Base-by-base conservation (phyloP, 257 asterid genomes). In the Nicotiana obtusifolia region DNA sequence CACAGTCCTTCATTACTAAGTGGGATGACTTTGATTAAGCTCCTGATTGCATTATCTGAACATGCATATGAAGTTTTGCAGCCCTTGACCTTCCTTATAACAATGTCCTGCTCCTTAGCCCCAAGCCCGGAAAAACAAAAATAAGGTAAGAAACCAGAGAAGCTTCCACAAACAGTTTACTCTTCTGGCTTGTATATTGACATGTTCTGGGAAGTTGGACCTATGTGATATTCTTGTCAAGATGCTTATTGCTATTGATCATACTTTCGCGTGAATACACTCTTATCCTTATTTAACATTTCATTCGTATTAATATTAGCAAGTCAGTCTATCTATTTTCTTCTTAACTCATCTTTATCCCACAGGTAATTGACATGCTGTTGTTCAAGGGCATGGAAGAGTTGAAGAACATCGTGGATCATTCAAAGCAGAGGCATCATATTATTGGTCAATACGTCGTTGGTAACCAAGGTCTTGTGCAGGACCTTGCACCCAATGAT, bases 381-480 rank as follows among this genome's bases (percentile, higher is more conserved):
- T 90, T 95, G 44, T 87, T 95, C 89, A 95, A 95, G 91, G 99
- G 86, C 33, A 89, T 90, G 78, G 98, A 95, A 83, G 99, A 95
- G 82, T 65, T 95, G 88, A 90, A 83, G 80, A 91, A 88, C 84
- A 69, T 95, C 16, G 98, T 93, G 89, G 93, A 92, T 80, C 97
- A 93, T 6, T 78, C 99, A 52, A 95, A 95, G 90, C 99, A 95
- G 88, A 89, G 99, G 85, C 99, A 95, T 84, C 99, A 95, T 89
- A 84, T 95, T 60, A 41, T 95, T 56, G 99, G 99, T 11, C 98
- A 94, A 81, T 95, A 94, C 80, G 90, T 94, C 61, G 81, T 93
- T 47, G 89, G 92, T 19, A 87, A 86, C 60, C 83, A 87, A 62
- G 94, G 86, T 17, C 81, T 82, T 5, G 81, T 77, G 80, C 94